A percentile compares a stretch with the other conserved stretches of the same genome.
These are phyloP conservation scores for Dicorynia guianensis DNA, from an alignment of 306 rosid genomes.

Conservation along the genomic window DNA sequence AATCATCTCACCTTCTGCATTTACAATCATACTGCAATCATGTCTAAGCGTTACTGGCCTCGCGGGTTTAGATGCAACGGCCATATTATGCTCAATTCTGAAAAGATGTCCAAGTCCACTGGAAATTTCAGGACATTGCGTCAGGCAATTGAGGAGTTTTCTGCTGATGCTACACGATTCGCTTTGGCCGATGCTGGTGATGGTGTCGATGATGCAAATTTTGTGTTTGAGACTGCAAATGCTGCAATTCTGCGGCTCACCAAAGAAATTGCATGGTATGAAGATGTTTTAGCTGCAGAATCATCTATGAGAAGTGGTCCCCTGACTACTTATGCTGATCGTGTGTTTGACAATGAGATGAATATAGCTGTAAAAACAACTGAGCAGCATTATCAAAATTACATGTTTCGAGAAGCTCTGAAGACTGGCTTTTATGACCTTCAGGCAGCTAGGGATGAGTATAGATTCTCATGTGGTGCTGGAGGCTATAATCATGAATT, in stretches of 20 bases:
- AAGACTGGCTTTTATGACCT: conserved; percentile 92
- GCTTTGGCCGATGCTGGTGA: conserved; percentile 98
- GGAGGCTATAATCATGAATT: conserved; percentile 77
- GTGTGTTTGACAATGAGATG: conserved; percentile 81
- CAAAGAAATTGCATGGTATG: conserved; percentile 87
- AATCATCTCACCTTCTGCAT: conserved; percentile 87
- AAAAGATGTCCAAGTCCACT: conserved; percentile 95
- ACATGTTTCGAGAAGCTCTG: conserved; percentile 88
- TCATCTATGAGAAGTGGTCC: conserved; percentile 78
- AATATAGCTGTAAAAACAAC: conserved; percentile 79
- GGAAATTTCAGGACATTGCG: conserved; percentile 90
- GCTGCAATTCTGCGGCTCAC: conserved; percentile 88
- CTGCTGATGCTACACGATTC: conserved; percentile 92
- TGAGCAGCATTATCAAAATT: conserved; percentile 75
- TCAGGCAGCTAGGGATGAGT: conserved; percentile 91
- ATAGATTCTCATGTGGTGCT: conserved; percentile 80
- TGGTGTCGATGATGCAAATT: conserved; percentile 95
- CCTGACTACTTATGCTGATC: conserved; percentile 82
- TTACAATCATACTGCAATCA: conserved; percentile 86
- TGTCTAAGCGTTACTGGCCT: conserved; percentile 82
- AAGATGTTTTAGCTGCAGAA: conserved; percentile 74
- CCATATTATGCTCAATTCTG: conserved; percentile 86
- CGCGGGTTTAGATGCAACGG: conserved; percentile 93
- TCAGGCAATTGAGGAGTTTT: conserved; percentile 88
- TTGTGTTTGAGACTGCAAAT: conserved; percentile 88